Conservation (phyloP, 202 grass and related monocot genomes). For the Thinopyrum obtusiflorum region DNA sequence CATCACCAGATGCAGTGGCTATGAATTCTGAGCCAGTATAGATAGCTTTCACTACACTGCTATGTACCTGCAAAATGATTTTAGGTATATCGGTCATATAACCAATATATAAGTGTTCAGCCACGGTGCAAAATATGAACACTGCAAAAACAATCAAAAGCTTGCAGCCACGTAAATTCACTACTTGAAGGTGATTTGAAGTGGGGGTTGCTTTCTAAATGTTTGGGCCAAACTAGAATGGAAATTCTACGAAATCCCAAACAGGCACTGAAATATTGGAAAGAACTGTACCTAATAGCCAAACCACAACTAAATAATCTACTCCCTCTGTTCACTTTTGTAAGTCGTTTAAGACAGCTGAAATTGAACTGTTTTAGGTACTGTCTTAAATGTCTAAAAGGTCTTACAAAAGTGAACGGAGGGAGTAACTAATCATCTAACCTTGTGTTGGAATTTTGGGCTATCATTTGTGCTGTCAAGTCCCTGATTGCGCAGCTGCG, state of each 20-base stretch:
- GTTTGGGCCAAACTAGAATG: not conserved
- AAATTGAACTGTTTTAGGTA: too few relatives aligned
- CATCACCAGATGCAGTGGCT: constrained; percentile 43
- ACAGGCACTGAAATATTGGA: constrained; percentile 10
- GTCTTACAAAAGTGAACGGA: too few relatives aligned
- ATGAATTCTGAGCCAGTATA: constrained; percentile 75
- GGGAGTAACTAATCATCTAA: constrained; percentile 23
- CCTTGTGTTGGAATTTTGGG: constrained; percentile 73
- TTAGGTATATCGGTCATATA: constrained; percentile 24
- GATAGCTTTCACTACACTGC: constrained; percentile 86
- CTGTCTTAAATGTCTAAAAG: too few relatives aligned
- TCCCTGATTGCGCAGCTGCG: constrained; percentile 63
- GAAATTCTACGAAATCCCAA: not conserved
- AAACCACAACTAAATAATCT: constrained; percentile 13
- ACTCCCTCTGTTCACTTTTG: too few relatives aligned
- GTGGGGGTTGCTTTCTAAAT: not conserved
- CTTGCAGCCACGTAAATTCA: not conserved
- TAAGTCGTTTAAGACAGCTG: too few relatives aligned
- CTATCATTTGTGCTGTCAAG: constrained; percentile 82
- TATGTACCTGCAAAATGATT: constrained; percentile 64
- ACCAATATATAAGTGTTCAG: not conserved
- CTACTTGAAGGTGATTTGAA: not conserved
- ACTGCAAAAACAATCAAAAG: not conserved
- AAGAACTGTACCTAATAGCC: not conserved
- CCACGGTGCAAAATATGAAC: not conserved